A percentile compares a stretch with the other conserved stretches of the same genome.
These are phyloP conservation scores for Gonium pectorale DNA, from an alignment of 139 green algal species.

Conservation along the genomic window DNA sequence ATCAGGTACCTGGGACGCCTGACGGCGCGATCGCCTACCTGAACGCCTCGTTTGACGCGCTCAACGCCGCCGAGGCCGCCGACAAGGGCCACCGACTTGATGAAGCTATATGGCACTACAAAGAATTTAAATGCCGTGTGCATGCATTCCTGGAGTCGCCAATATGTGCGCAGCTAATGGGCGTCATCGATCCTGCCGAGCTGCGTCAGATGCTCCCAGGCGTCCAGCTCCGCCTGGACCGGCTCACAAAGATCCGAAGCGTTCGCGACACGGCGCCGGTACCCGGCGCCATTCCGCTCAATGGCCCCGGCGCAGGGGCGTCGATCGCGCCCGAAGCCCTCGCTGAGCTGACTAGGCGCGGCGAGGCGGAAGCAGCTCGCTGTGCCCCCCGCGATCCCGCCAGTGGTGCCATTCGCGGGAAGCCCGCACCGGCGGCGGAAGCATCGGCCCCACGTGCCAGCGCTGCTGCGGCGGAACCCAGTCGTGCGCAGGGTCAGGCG, in stretches of 20 bases:
- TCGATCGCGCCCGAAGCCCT: not conserved
- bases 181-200: not conserved
- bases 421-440: no score
- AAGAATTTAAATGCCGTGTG: not conserved
- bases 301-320: not conserved
- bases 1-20: not conserved
- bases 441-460: not conserved
- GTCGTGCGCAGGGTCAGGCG: no score
- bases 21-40: not conserved
- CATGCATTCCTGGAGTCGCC: not conserved
- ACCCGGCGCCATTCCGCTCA: conserved; percentile 24
- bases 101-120: conserved; percentile 3
- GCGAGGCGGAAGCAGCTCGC: no score
- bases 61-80: not conserved
- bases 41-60: not conserved
- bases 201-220: not conserved
- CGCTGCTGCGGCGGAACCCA: no score
- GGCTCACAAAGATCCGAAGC: conserved; percentile 12
- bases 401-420: not conserved
- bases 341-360: no score
- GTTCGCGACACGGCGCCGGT: conserved; percentile 10
- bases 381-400: no score
- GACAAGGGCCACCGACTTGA: conserved; percentile 16
- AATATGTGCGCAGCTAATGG: not conserved
- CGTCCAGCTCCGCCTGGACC: not conserved